Base-by-base conservation (phyloP, 257 asterid genomes). In the Pogostemon cablin region DNA sequence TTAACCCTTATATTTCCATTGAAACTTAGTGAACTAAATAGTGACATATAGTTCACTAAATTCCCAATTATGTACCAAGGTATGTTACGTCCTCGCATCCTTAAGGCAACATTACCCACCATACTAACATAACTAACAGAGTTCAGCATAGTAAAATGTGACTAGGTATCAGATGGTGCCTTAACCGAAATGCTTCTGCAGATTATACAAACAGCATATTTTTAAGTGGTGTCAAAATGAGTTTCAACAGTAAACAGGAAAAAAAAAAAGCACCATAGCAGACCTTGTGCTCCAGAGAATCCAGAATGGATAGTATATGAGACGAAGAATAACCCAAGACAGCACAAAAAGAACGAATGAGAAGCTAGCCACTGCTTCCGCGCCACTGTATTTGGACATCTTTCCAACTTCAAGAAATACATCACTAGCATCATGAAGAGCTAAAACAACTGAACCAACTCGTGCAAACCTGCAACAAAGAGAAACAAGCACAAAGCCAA, bases 341-440 rank as follows among this genome's bases (percentile, higher is more conserved):
- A 95, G 67, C 75, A 86, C 96, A 75, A 95, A 95, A 58, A 95
- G 85, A 77, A 95, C 77, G 74, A 95, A 95, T 7, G 99, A 82
- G 75, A 81, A 83, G 88, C 97, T 91, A 59, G 99, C 98, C 65
- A 89, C 44, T 43, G 86, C 82, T 79, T 91, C 99, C 2, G 91
- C 90, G 0, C 97, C 97, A 64, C 98, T 82, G 85, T 95, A 95
- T 78, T 95, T 95, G 74, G 99, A 95, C 99, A 95, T 95, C 86
- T 95, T 95, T 59, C 96, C 98, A 2, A 95, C 85, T 84, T 91
- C 99, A 59, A 95, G 90, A 83, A 95, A 89, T 62, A 95, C 84
- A 80, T 95, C 99, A 68, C 98, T 91, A 65, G 96, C 99, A 86
- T 95, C 99, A 66, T 95, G 99, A 75, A 95, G 92, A 74, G 99